Evolutionary conservation across 2,329 filamentous ascomycete genomes (phyloP), one percentile per base, ranked within the genome.

Genomic region (Trichoderma cornu-damae): DNA sequence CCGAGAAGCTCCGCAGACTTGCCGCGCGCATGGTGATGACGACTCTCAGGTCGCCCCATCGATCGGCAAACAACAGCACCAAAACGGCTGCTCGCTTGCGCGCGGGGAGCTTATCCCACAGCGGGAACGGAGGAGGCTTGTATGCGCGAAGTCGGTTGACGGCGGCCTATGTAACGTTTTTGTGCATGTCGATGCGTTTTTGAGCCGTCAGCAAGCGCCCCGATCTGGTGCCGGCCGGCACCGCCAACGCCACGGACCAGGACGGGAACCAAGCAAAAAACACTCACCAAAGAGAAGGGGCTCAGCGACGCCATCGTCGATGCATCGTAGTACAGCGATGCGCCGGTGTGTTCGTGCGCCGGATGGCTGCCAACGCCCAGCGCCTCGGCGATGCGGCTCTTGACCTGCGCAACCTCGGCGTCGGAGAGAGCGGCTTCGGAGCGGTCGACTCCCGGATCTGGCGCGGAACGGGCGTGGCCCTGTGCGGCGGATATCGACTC

Each of bases 21-120:
- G 82, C 78, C 14, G 85, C 83, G 50, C 85, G 80, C 81, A 87
- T 86, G 14, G 85, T 88, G 59, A 88, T 78, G 30, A 88, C 85
- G 50, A 87, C 83, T 16, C 84, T 82, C 59, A 97, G 75, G 63
- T 96, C 88, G 38, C 93, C 93, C 61, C 81, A 78, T 42, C 82
- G 81, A 71, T 96, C 93, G 34, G 91, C 90, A 69, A 94, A 96
- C 1, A 97, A 80, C 52, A 97, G 80, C 48, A 97, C 81, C 54
- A 97, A 75, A 38, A 97, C 93, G 22, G 93, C 92, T 12, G 93
- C 93, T 63, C 91, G 84, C 61, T 89, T 83, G 62, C 77, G 82
- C 12, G 79, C 72, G 2, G 84, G 84, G 26, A 87, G 75, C 18
- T 72, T 72, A 66, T 85, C 79, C 84, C 85, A 87, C 58, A 81